Conservation (phyloP, 106 monocot species). For the Ottelia alismoides region DNA sequence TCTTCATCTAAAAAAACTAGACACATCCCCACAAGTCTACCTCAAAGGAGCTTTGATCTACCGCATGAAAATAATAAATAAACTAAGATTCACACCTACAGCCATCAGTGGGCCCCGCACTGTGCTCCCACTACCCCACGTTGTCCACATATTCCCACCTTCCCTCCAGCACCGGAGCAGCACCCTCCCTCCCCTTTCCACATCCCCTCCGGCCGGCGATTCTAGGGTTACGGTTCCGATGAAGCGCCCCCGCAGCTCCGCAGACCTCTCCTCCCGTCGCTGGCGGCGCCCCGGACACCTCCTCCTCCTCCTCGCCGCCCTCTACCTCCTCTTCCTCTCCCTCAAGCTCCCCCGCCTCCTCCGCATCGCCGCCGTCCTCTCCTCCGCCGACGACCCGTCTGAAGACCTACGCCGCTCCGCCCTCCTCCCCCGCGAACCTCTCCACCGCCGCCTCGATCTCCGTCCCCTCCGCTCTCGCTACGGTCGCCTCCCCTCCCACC, state of each 20-base stretch:
- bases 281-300: conserved; percentile 23
- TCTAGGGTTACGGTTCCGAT: too few relatives aligned
- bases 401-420: background rate
- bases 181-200: too few relatives aligned
- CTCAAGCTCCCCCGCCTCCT: conserved; percentile 41
- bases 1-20: too few relatives aligned
- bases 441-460: conserved; percentile 18
- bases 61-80: too few relatives aligned
- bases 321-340: conserved; percentile 55
- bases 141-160: too few relatives aligned
- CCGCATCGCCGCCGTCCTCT: conserved; percentile 10
- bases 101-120: too few relatives aligned
- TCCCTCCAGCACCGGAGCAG: too few relatives aligned
- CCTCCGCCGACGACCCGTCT: conserved; percentile 3
- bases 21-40: too few relatives aligned
- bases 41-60: too few relatives aligned
- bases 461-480: conserved; percentile 13
- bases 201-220: too few relatives aligned
- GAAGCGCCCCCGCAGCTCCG: conserved; percentile 13
- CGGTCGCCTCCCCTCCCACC: conserved; percentile 33
- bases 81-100: too few relatives aligned
- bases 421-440: background rate
- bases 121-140: too few relatives aligned
- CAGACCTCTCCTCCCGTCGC: conserved; percentile 1
- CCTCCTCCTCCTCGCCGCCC: conserved; percentile 20